Evolutionary conservation across 2,329 filamentous ascomycete species (phyloP).

Genomic region (Tolypocladium cylindrosporum): DNA sequence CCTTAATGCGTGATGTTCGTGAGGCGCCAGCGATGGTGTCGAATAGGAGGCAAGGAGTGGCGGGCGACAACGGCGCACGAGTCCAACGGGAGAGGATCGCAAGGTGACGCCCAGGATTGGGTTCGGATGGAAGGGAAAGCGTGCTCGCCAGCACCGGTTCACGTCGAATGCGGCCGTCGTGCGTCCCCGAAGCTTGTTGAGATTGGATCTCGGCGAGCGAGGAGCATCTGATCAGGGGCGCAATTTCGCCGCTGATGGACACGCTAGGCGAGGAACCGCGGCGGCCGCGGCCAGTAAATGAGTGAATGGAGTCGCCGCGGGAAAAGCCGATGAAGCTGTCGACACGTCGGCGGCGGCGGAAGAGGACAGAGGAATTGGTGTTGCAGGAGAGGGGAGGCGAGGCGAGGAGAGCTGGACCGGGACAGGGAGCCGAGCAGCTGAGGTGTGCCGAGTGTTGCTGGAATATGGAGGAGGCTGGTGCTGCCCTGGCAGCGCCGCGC

Average conservation of each 20-base stretch:
- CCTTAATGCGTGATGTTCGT: conserved; percentile 8
- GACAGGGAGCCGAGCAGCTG: background rate
- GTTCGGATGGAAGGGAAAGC: background rate
- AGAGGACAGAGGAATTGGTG: background rate
- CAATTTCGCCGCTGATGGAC: background rate
- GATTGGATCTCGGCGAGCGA: background rate
- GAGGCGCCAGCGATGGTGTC: background rate
- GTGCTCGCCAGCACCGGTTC: background rate
- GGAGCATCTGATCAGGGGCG: background rate
- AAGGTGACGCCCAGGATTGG: background rate
- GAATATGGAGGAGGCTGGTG: background rate
- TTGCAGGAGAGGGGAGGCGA: background rate
- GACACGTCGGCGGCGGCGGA: background rate
- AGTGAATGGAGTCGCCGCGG: background rate
- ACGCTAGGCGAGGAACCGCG: background rate
- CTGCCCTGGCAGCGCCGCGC: background rate
- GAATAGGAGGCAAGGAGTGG: background rate
- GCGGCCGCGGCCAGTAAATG: background rate
- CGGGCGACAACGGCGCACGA: background rate
- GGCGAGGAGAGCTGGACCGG: background rate
- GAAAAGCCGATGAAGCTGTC: background rate
- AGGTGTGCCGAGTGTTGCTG: background rate
- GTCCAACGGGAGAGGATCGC: background rate
- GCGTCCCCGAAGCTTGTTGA: background rate
- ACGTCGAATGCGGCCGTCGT: background rate